These are phyloP conservation scores for Myriosclerotinia scirpicola DNA, from an alignment of 2,329 filamentous ascomycete genomes.

Conservation along the genomic window DNA sequence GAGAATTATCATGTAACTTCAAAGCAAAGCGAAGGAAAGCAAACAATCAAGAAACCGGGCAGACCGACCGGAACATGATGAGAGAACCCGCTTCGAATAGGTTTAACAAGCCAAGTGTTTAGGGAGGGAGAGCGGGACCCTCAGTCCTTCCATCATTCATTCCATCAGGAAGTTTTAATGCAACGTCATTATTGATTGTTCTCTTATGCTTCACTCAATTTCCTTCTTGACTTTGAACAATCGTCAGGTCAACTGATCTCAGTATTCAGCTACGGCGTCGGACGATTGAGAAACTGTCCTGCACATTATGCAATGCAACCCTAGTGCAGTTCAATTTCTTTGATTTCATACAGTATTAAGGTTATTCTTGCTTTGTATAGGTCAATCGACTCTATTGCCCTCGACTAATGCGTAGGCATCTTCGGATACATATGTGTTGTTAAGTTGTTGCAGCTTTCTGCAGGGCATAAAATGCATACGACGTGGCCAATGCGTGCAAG, in stretches of 20 bases:
- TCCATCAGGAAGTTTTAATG: conserved; percentile 1
- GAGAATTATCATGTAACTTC: background rate
- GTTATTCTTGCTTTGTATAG: background rate
- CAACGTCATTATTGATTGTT: background rate
- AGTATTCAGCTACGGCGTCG: background rate
- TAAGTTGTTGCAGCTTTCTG: conserved; percentile 1
- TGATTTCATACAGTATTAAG: background rate
- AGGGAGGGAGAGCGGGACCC: background rate
- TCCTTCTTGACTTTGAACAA: background rate
- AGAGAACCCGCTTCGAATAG: conserved; percentile 1
- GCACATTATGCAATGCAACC: background rate
- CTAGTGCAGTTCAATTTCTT: conserved; percentile 5
- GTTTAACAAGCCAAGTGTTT: background rate
- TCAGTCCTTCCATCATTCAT: background rate
- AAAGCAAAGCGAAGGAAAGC: conserved; percentile 3
- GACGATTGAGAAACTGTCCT: background rate
- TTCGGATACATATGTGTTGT: background rate
- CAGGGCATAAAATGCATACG: conserved; percentile 16
- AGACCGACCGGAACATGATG: conserved; percentile 10
- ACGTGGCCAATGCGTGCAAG: conserved; percentile 20
- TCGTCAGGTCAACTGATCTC: background rate
- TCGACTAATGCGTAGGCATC: background rate
- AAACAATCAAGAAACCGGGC: background rate
- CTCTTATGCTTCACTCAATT: background rate
- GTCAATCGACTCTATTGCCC: background rate